Evolutionary conservation across 257 asterid genomes (phyloP), one percentile per base, ranked within the genome.

Genomic region (Solanum clarkiae): DNA sequence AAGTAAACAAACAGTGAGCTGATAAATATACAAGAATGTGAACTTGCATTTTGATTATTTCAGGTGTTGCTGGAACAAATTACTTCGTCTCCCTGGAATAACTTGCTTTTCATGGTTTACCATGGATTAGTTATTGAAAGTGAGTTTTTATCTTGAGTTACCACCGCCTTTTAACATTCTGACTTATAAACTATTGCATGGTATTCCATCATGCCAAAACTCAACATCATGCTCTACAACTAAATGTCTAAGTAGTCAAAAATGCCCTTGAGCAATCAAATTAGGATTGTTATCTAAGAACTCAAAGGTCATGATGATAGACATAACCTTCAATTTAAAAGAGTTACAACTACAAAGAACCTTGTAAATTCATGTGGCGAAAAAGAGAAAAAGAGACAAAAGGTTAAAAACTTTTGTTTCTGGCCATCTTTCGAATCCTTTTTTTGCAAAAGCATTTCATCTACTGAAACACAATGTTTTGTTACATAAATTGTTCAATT

Each of bases 11-110:
- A 5, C 63, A 51, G 13, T 32, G 53, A 69, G 51, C 63, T 51
- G 7, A 77, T 59, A 17, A 68, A 24, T 49, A 84, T 80, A 45
- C 60, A 60, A 71, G 29, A 15, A 49, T 77, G 82, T 51, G 63
- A 77, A 51, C 47, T 51, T 51, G 63, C 44, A 59, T 62, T 51
- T 66, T 84, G 51, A 84, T 66, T 22, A 44, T 92, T 90, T 87
- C 97, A 97, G 99, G 99, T 97, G 87, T 87, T 92, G 90, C 84
- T 95, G 89, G 99, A 97, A 87, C 99, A 97, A 88, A 87, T 95
- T 79, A 95, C 98, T 7, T 72, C 88, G 81, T 97, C 99, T 54
- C 99, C 99, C 36, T 92, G 93, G 98, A 94, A 97, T 94, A 97
- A 97, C 94, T 47, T 97, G 87, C 82, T 95, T 90, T 95, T 97